Conservation (phyloP, 352 stramenopile species). For the Pythium volutum region DNA sequence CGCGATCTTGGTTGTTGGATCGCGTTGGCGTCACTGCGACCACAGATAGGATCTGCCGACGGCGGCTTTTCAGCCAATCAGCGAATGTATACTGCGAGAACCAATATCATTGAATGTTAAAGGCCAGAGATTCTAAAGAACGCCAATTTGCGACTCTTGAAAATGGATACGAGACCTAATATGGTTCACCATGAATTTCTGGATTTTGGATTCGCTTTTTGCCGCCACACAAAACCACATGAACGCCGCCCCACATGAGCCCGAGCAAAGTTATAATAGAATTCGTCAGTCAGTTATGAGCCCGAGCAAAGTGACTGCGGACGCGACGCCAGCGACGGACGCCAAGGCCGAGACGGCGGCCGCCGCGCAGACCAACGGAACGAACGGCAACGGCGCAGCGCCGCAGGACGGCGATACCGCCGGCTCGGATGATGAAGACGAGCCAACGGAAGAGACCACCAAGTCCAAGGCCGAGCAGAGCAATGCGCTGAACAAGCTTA, state of each 20-base stretch:
- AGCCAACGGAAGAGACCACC: conserved; percentile 37
- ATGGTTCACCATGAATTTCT: background rate
- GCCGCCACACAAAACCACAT: background rate
- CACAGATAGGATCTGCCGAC: conserved; percentile 24
- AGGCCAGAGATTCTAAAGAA: background rate
- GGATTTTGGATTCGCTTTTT: background rate
- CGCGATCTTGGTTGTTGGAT: conserved; percentile 16
- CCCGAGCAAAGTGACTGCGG: conserved; percentile 27
- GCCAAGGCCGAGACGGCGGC: background rate
- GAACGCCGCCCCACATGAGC: background rate
- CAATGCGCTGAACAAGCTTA: conserved; percentile 82
- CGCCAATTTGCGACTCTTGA: background rate
- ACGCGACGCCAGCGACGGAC: background rate
- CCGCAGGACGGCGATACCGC: conserved; percentile 18
- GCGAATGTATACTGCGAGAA: background rate
- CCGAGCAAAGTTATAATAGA: conserved; percentile 27
- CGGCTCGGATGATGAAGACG: conserved; percentile 56
- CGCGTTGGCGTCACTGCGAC: conserved; percentile 19
- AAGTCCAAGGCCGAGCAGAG: conserved; percentile 85
- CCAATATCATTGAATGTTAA: conserved; percentile 14
- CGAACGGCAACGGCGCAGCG: conserved; percentile 13
- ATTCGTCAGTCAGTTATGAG: too few relatives aligned
- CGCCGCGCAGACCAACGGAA: conserved; percentile 10
- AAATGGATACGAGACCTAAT: background rate
- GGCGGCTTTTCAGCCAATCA: conserved; percentile 30